Evolutionary conservation across 345 rosid species (phyloP), one percentile per base, ranked within the genome.

Genomic region (Camelina neglecta): DNA sequence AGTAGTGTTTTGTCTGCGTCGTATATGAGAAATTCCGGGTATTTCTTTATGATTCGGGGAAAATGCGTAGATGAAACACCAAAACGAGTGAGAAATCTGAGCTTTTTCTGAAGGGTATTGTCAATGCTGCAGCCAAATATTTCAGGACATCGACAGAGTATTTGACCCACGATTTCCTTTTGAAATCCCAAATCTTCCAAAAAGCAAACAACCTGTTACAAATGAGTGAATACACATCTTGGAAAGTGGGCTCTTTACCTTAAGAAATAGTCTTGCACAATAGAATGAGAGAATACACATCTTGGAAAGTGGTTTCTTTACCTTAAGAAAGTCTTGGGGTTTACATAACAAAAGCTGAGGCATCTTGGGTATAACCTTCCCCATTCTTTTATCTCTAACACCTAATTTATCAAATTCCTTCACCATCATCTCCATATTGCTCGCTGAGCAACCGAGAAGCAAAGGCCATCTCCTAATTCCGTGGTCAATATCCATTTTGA

Each of bases 391-490:
- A 82, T 85, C 76, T 79, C 69, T 76, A 63, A 91, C 86, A 71
- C 80, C 84, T 44, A 90, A 65, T 20, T 82, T 83, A 62, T 80
- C 85, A 69, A 91, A 79, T 53, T 84, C 85, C 29, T 86, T 85
- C 50, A 90, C 75, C 87, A 84, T 87, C 71, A 84, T 58, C 81
- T 83, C 78, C 72, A 91, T 74, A 82, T 86, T 88, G 73, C 85
- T 76, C 24, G 83, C 86, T 71, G 95, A 87, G 76, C 97, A 88
- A 33, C 96, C 98, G 69, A 94, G 74, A 41, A 94, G 48, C 63
- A 80, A 84, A 79, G 98, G 98, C 94, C 91, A 91, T 75, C 89
- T 79, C 82, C 74, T 86, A 62, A 94, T 79, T 68, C 92, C 95
- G 1, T 65, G 81, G 75, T 92, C 86, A 35, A 86, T 69, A 38